Evolutionary conservation across 176 grass and related monocot species (phyloP).

Genomic region (Rhynchospora breviuscula): DNA sequence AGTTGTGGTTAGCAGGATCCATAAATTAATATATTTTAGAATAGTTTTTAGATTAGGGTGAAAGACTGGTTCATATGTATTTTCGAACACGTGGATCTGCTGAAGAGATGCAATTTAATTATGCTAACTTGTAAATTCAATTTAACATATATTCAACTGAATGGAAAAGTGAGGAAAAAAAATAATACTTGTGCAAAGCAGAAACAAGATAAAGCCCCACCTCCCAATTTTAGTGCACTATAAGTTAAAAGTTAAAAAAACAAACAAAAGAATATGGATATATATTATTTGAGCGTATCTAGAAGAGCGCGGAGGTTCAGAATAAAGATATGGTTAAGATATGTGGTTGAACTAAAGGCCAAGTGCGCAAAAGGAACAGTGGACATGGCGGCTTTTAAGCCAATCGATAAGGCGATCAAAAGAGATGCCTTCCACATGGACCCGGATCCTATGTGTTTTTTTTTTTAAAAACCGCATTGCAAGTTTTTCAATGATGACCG

Average conservation of each 20-base stretch:
- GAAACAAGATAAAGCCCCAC: background rate
- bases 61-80: no score
- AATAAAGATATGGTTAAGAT: background rate
- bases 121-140: no score
- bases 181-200: background rate
- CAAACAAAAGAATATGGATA: background rate
- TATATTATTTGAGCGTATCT: background rate
- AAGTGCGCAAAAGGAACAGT: background rate
- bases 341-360: background rate
- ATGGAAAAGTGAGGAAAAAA: no score
- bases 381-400: background rate
- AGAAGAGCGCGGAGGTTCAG: conserved; percentile 3
- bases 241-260: background rate
- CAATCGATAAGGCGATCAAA: background rate
- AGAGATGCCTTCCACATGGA: conserved; percentile 11
- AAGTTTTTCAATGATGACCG: no score
- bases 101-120: no score
- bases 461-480: no score
- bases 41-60: no score
- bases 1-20: no score
- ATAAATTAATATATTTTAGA: no score
- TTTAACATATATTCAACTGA: background rate
- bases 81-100: no score
- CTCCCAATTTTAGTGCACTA: background rate
- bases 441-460: no score